Conservation (phyloP, 306 rosid species). For the Sicyos edulis region DNA sequence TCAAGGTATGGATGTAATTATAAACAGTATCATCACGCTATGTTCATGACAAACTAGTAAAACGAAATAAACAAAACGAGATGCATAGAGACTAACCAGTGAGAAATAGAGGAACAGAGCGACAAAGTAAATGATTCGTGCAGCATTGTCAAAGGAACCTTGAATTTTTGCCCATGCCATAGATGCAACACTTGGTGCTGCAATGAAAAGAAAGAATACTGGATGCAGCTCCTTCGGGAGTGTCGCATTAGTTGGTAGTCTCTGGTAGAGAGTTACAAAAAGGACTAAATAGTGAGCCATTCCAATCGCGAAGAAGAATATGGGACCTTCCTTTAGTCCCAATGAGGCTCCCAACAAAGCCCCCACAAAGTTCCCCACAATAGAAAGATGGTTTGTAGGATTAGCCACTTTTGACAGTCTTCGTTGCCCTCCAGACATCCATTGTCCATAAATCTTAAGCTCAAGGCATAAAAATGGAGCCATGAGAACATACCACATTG, state of each 20-base stretch:
- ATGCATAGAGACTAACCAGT: conserved; percentile 38
- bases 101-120: conserved; percentile 85
- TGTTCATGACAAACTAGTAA: not conserved
- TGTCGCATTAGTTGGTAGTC: no score
- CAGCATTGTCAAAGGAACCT: conserved; percentile 70
- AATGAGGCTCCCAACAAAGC: conserved; percentile 75
- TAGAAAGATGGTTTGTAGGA: conserved; percentile 72
- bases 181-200: conserved; percentile 90
- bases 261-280: no score
- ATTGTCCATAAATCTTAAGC: conserved; percentile 77
- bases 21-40: no score
- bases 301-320: conserved; percentile 40
- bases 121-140: conserved; percentile 69
- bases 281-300: no score
- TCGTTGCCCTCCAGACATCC: conserved; percentile 94
- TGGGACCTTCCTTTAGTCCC: conserved; percentile 87
- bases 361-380: conserved; percentile 87
- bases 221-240: no score
- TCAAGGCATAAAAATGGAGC: no score
- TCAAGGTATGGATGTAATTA: not conserved
- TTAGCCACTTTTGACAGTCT: conserved; percentile 85
- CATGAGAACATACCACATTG: no score
- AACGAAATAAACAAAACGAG: not conserved
- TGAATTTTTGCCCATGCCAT: conserved; percentile 86
- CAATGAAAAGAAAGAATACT: conserved; percentile 71